Base-by-base conservation (phyloP, 2,329 filamentous ascomycete species). In the Ophiostoma australiae region DNA sequence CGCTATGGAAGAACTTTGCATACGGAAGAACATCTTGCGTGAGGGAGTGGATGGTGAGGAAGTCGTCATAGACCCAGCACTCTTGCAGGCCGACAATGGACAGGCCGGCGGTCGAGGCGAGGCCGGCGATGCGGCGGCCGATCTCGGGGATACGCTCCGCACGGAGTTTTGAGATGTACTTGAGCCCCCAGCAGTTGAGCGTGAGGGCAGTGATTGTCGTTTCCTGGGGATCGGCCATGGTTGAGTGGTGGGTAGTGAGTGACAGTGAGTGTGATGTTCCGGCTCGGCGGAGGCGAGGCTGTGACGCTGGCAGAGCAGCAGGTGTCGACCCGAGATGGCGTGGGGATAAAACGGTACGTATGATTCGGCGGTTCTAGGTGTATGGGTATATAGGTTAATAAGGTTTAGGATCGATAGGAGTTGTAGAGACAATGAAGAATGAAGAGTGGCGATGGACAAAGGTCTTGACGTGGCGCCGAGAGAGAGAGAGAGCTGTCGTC, bases 181-280 rank as follows among this genome's bases (percentile, higher is more conserved):
- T 94, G 73, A 98, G 88, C 69, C 95, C 95, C 94, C 95, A 98
- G 87, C 93, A 97, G 81, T 99, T 99, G 79, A 97, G 87, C 4
- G 92, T 95, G 74, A 97, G 82, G 75, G 98, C 85, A 77, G 91
- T 90, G 78, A 98, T 86, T 48, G 44, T 48, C 10, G 37, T 39
- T 72, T 89, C 85, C 17, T 17, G 10, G 13, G 66, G 66, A 4
- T 7, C 39, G 39, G 37, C 66, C 66, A 67, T 67, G 23, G 35
- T 41, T 17, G 15, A 35, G 35, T 4, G 10, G 63, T 10, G 27
- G 27, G 27, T 31, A 31, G 27, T 31, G 27, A 31, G 27, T 11
- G 61, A 27, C 8, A 3, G 13, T 11, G 61, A 31, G 31, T 11
- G 61, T 5, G 61, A 27, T 17, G 27, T 33, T 7, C 27, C 27